These are phyloP conservation scores for Larix kaempferi DNA, from an alignment of 75 land plant species.

Conservation along the genomic window DNA sequence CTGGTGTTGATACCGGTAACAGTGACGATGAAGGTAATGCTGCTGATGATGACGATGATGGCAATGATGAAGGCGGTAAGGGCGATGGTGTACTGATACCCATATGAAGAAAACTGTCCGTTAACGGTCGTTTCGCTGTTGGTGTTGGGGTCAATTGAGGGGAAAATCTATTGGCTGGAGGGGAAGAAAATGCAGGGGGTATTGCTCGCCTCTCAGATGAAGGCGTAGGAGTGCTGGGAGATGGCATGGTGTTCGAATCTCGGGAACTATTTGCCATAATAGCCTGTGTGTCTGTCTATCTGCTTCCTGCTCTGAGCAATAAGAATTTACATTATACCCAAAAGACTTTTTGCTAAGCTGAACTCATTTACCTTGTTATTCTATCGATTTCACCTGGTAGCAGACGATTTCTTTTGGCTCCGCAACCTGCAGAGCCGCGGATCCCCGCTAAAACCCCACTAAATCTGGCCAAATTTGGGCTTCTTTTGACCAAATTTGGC, in stretches of 20 bases:
- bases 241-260: neutral
- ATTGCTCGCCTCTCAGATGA: neutral
- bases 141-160: conserved; percentile 18
- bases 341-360: no score
- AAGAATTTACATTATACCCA: no score
- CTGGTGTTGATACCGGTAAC: neutral
- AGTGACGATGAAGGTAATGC: neutral
- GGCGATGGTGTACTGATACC: conserved; percentile 6
- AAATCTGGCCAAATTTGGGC: no score
- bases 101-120: neutral
- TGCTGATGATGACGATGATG: neutral
- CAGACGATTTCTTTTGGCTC: no score
- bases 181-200: conserved; percentile 19
- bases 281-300: no score
- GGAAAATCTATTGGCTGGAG: conserved; percentile 13
- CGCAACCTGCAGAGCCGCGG: no score
- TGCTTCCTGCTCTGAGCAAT: no score
- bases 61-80: conserved; percentile 17
- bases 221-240: conserved; percentile 3
- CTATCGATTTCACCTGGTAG: no score
- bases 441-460: no score
- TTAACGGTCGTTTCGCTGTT: neutral
- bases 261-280: neutral
- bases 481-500: no score
- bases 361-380: no score